These are phyloP conservation scores for Styphnolobium japonicum DNA, from an alignment of 306 rosid species.

Conservation along the genomic window DNA sequence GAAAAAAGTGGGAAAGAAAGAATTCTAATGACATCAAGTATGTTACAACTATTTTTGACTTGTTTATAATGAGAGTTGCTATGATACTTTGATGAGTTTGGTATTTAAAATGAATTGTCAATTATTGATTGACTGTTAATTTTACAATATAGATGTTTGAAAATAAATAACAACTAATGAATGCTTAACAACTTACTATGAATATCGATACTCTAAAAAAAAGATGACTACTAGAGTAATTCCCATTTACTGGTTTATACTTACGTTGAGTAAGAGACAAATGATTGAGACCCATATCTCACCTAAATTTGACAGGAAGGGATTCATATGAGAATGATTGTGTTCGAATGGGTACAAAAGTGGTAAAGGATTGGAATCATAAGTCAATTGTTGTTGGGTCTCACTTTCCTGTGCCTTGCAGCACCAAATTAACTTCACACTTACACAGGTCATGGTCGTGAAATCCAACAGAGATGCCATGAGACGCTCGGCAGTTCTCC, in stretches of 20 bases:
- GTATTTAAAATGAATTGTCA: too few species aligned
- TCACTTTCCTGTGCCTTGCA: conserved; percentile 26
- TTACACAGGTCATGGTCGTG: conserved; percentile 14
- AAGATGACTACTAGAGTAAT: too few species aligned
- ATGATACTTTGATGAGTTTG: too few species aligned
- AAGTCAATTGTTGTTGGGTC: conserved; percentile 41
- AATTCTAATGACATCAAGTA: neutral
- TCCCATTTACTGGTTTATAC: too few species aligned
- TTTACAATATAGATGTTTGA: too few species aligned
- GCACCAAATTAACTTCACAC: conserved; percentile 32
- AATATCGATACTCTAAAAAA: too few species aligned
- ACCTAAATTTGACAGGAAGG: conserved; percentile 30
- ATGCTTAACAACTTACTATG: too few species aligned
- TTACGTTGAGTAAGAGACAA: conserved; percentile 29
- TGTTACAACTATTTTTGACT: conserved; percentile 4
- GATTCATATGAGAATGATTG: conserved; percentile 63
- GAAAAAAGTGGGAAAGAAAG: neutral
- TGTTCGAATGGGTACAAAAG: conserved; percentile 65
- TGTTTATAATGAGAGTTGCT: too few species aligned
- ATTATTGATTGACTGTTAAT: too few species aligned
- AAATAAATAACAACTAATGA: too few species aligned
- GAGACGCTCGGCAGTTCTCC: neutral
- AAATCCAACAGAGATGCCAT: conserved; percentile 35
- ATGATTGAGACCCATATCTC: conserved; percentile 51
- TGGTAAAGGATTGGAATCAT: conserved; percentile 43